Evolutionary conservation across 306 rosid species (phyloP).

Genomic region (Cucurbita maxima): DNA sequence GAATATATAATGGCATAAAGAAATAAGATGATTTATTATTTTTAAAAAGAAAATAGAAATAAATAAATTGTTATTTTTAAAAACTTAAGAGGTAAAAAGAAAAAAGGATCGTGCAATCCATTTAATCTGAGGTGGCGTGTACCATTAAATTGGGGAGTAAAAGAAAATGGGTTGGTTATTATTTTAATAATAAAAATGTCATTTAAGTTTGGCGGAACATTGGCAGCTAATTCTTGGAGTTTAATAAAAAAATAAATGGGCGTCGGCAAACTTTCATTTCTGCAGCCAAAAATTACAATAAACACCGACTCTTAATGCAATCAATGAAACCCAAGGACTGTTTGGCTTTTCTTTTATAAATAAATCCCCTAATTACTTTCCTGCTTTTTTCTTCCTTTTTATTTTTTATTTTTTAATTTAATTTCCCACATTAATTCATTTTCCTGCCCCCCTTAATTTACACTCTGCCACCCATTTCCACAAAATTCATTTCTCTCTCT

Average conservation of each 20-base stretch:
- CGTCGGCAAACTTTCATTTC: background rate
- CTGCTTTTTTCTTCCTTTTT: background rate
- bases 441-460: background rate
- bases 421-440: background rate
- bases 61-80: too few relatives aligned
- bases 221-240: slow-evolving; percentile 2
- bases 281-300: background rate
- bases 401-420: background rate
- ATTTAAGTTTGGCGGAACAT: background rate
- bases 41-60: too few relatives aligned
- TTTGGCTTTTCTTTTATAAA: background rate
- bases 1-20: too few relatives aligned
- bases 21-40: too few relatives aligned
- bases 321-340: background rate
- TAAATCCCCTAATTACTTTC: background rate
- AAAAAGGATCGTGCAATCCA: background rate
- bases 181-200: background rate
- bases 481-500: background rate
- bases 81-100: background rate
- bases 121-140: background rate
- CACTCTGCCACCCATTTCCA: slow-evolving; percentile 3
- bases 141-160: background rate
- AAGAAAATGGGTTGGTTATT: background rate
- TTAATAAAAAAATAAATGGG: background rate
- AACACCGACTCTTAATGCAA: background rate